Conservation (phyloP, 306 rosid genomes). For the Amphicarpaea edgeworthii region DNA sequence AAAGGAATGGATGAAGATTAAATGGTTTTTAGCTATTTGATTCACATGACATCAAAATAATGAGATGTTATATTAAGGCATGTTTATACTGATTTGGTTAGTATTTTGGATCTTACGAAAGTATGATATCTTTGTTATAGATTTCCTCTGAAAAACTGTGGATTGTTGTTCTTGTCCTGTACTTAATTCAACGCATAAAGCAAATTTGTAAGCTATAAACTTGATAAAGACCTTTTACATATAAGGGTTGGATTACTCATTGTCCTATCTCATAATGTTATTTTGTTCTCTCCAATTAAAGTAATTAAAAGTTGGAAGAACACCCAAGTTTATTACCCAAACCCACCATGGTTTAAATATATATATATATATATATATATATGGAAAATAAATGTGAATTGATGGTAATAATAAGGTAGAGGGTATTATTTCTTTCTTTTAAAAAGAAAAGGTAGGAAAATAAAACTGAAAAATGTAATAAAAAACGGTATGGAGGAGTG, state of each 20-base stretch:
- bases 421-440: background rate
- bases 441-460: background rate
- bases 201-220: background rate
- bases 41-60: background rate
- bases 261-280: background rate
- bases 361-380: too few species aligned
- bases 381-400: too few species aligned
- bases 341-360: background rate
- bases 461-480: background rate
- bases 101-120: background rate
- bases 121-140: background rate
- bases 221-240: background rate
- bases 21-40: background rate
- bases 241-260: background rate
- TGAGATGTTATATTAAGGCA: background rate
- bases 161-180: conserved; percentile 19
- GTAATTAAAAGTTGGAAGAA: background rate
- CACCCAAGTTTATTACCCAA: background rate
- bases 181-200: background rate
- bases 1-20: background rate
- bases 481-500: background rate
- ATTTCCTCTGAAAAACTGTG: background rate
- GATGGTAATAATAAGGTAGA: background rate
- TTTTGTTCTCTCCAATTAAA: background rate
- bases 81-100: background rate